Evolutionary conservation across 768 basidiomycete genomes (phyloP), one percentile per base, ranked within the genome.

Genomic region (Dioszegia crocea): DNA sequence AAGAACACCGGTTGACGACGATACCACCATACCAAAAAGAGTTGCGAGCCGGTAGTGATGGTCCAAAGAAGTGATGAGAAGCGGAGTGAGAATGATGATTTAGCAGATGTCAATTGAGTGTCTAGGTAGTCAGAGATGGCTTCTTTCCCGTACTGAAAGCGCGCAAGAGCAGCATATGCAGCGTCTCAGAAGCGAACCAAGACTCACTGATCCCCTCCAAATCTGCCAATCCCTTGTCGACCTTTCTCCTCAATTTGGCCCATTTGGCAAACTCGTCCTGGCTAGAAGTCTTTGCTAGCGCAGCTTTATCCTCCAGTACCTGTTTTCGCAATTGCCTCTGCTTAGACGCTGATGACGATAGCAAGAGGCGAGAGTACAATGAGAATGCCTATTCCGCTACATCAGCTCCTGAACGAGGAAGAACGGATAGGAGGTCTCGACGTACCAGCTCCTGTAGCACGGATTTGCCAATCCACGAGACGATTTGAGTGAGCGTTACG

Each of bases 241-340:
- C 84, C 66, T 83, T 89, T 65, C 96, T 79, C 67, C 88, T 80
- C 72, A 98, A 79, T 79, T 91, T 92, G 46, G 94, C 94, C 94
- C 96, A 98, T 79, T 91, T 97, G 19, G 92, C 90, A 75, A 99
- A 99, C 71, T 98, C 89, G 72, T 97, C 93, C 74, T 98, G 96
- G 17, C 91, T 88, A 68, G 89, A 91, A 31, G 92, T 98, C 73
- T 85, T 85, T 62, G 87, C 76, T 2, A 98, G 84, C 73, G 97
- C 91, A 24, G 87, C 82, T 78, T 93, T 93, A 36, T 85, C 86
- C 27, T 79, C 76, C 43, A 97, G 81, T 29, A 97, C 84, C 56
- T 92, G 86, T 8, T 83, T 79, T 78, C 94, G 91, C 66, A 97
- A 85, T 60, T 81, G 77, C 23, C 82, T 81, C 70, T 93, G 89